Conservation (phyloP, 768 basidiomycete species). For the Polyporus arcularius region DNA sequence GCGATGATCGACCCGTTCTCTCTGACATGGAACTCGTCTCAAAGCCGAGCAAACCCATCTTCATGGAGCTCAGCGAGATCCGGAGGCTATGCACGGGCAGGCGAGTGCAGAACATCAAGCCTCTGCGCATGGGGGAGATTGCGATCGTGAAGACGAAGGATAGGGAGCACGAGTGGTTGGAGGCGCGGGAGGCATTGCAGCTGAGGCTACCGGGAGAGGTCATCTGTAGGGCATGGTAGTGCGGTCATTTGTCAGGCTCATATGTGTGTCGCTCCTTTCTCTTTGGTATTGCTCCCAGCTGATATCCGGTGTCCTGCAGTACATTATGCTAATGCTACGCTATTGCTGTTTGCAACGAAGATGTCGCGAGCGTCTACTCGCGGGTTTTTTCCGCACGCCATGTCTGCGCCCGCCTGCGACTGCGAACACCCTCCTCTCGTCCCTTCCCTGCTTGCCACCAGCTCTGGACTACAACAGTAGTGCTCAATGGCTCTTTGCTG, state of each 20-base stretch:
- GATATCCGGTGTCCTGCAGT: background rate
- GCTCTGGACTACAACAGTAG: too few species aligned
- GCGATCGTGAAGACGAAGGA: conserved; percentile 77
- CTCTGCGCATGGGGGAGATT: conserved; percentile 91
- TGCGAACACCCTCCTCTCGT: too few species aligned
- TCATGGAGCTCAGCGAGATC: conserved; percentile 75
- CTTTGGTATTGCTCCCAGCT: background rate
- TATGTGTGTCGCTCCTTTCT: background rate
- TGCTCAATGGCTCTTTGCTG: too few species aligned
- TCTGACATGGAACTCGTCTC: conserved; percentile 78
- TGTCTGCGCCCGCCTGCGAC: too few species aligned
- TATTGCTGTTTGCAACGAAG: too few species aligned
- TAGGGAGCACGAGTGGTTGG: conserved; percentile 81
- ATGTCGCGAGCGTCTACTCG: too few species aligned
- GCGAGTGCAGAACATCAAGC: conserved; percentile 76
- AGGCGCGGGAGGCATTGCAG: conserved; percentile 89
- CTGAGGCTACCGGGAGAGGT: conserved; percentile 83
- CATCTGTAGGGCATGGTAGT: conserved; percentile 72
- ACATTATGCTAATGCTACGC: background rate
- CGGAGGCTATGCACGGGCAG: conserved; percentile 78
- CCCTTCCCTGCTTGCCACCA: too few species aligned
- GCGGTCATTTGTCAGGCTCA: background rate
- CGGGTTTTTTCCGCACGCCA: too few species aligned
- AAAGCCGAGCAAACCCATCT: conserved; percentile 79
- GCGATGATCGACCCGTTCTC: conserved; percentile 86